Evolutionary conservation across 768 basidiomycete genomes (phyloP).

Genomic region (Inosperma sp.): DNA sequence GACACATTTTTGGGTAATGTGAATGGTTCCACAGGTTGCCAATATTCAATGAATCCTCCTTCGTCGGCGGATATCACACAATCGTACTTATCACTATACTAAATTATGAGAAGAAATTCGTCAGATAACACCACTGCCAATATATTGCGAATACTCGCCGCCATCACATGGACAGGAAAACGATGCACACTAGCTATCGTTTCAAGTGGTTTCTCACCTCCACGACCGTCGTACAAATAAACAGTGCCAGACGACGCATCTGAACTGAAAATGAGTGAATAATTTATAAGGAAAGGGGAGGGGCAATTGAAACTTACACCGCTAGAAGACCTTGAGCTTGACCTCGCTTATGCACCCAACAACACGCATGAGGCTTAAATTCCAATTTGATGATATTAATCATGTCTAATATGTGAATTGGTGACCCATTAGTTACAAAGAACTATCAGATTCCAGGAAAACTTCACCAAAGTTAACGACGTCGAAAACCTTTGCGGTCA

Average conservation of each 20-base stretch:
- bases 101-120: constrained; percentile 5
- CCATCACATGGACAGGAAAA: constrained; percentile 87
- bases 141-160: constrained; percentile 45
- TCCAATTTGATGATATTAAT: constrained; percentile 95
- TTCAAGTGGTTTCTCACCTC: constrained; percentile 72
- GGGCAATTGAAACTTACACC: constrained; percentile 49
- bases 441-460: not conserved
- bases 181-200: constrained; percentile 76
- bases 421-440: constrained; percentile 1
- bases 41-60: constrained; percentile 93
- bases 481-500: constrained; percentile 93
- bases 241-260: constrained; percentile 73
- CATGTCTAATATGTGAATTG: constrained; percentile 68
- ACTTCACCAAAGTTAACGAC: constrained; percentile 92
- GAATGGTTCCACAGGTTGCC: constrained; percentile 89
- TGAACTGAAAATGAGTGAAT: constrained; percentile 48
- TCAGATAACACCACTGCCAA: not conserved
- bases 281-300: constrained; percentile 1
- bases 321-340: constrained; percentile 87
- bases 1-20: constrained; percentile 71
- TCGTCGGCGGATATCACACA: constrained; percentile 93
- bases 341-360: constrained; percentile 91
- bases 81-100: constrained; percentile 92
- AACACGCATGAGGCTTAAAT: constrained; percentile 81
- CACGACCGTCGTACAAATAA: constrained; percentile 89